Base-by-base conservation (phyloP, 2,329 filamentous ascomycete species). In the Aureobasidium pullulans region DNA sequence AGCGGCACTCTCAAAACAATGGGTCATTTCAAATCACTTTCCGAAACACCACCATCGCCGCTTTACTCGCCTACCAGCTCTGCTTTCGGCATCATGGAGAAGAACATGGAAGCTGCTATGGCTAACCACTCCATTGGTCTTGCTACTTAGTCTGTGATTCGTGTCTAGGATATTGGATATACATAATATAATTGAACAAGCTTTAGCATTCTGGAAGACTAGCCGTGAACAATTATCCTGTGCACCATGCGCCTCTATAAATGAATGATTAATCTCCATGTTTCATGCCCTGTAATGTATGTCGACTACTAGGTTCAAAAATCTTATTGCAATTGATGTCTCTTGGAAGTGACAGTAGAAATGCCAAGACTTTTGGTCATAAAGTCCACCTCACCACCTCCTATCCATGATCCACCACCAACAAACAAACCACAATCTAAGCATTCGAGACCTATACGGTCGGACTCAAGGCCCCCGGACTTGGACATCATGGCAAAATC, bases 101-200 rank as follows among this genome's bases (percentile, higher is more conserved):
- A 68, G 60, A 70, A 70, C 19, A 64, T 68, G 58, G 61, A 68
- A 49, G 68, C 68, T 37, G 64, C 66, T 4, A 62, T 68, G 62
- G 54, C 64, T 39, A 69, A 68, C 16, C 63, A 65, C 34, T 59
- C 46, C 10, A 60, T 68, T 47, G 64, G 64, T 1, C 60, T 68
- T 32, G 64, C 65, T 23, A 66, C 61, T 39, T 67, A 54, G 50
- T 23, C 3, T 42, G 28, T 16, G 7, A 32, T 32, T 23, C 3
- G 23, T 23, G 23, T 23, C 23, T 23, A 23, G 23, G 3, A 23
- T 23, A 23, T 23, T 23, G 23, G 23, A 23, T 23, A 23, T 23
- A 23, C 23, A 23, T 4, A 23, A 23, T 23, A 4, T 23, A 23
- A 23, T 23, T 23, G 23, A 23, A 23, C 23, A 23, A 23, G 23